A percentile compares a stretch with the other conserved stretches of the same genome.
Evolutionary conservation across 73 alveolate genomes (phyloP).

Genomic region (Symbiodinium natans): DNA sequence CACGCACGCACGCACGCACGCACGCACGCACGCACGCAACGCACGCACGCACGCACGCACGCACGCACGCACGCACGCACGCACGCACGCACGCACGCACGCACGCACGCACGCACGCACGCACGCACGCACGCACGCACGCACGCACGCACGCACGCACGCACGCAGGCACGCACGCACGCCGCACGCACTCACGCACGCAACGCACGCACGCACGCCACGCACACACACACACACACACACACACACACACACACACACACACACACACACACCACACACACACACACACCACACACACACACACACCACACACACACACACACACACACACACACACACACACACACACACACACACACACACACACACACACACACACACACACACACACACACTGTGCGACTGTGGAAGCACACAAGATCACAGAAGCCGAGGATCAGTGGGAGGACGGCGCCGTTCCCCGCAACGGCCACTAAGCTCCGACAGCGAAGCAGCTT

Average conservation of each 20-base stretch:
- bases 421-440: no score
- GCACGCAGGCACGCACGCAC: not conserved
- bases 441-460: no score
- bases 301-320: not conserved
- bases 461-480: no score
- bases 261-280: constrained; percentile 48
- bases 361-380: constrained; percentile 39
- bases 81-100: not conserved
- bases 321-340: constrained; percentile 17
- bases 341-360: constrained; percentile 23
- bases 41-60: constrained; percentile 24
- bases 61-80: constrained; percentile 22
- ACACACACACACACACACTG: constrained; percentile 26
- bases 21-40: constrained; percentile 33
- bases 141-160: not conserved
- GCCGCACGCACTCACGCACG: constrained; percentile 15
- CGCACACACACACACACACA: constrained; percentile 32
- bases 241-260: constrained; percentile 39
- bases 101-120: not conserved
- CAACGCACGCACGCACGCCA: constrained; percentile 19
- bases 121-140: not conserved
- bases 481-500: no score
- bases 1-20: constrained; percentile 34
- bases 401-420: no score
- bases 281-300: no score